Base-by-base conservation (phyloP, 345 rosid genomes). In the Eutrema japonicum region DNA sequence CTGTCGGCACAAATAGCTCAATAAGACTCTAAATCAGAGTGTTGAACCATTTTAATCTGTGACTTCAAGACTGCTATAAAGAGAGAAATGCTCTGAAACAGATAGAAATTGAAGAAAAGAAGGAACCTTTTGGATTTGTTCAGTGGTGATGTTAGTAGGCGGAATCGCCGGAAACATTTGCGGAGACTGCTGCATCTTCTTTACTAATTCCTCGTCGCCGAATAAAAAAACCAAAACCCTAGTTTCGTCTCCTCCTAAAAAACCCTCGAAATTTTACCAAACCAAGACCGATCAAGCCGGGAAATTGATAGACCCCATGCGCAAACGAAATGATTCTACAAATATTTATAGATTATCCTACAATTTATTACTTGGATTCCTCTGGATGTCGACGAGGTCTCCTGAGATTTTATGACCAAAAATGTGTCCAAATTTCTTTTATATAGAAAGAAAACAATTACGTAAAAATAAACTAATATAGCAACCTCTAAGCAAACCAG, bases 41-140 rank as follows among this genome's bases (percentile, higher is more conserved):
- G 54, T 16, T 16, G 2, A 66, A 12, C 14, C 26, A 7, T 8
- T 16, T 55, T 8, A 30, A 33, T 13, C 41, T n/a, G 27, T 14
- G 48, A 40, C 18, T 60, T 26, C 29, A 14, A 54, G 22, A n/a
- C 4, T 27, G 8, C 8, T 9, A 36, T 8, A 8, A 22, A 52
- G 29, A 13, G 37, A 30, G 12, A 35, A 2, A 38, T 32, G 26
- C 9, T 1, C 16, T 4, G 14, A 51, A 52, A 36, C 12, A 51
- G 29, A 54, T 4, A 45, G 56, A 43, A 45, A 42, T 5, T 3
- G 72, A 70, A 70, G 66, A 64, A 18, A 70, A 70, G 49, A 16
- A 56, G 50, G 40, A 53, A 90, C 99, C 96, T 89, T 92, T 79
- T 95, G 99, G 88, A 95, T 89, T 89, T 94, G 97, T 69, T 94